Percentiles rank a stretch among this genome's conserved stretches.
These are phyloP conservation scores for Ramalina peruviana DNA, from an alignment of 495 filamentous ascomycete genomes.

Conservation along the genomic window DNA sequence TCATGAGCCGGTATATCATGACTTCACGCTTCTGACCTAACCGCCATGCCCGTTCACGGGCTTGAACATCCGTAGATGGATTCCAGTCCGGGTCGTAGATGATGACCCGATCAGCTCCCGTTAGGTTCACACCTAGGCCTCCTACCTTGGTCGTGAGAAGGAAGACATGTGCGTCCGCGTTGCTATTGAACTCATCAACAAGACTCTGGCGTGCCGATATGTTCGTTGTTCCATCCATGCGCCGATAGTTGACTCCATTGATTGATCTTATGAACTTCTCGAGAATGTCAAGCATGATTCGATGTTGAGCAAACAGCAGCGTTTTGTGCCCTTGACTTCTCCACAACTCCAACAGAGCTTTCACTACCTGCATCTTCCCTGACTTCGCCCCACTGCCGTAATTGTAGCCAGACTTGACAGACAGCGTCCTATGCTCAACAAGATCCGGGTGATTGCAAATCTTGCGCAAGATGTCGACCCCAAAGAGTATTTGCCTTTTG, in stretches of 20 bases:
- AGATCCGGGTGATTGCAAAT: conserved; percentile 96
- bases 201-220: conserved; percentile 70
- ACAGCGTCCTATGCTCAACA: conserved; percentile 46
- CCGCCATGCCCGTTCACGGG: conserved; percentile 91
- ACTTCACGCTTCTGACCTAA: conserved; percentile 90
- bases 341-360: conserved; percentile 73
- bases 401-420: conserved; percentile 42
- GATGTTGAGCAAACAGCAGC: conserved; percentile 76
- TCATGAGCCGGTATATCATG: conserved; percentile 88
- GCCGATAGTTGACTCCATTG: conserved; percentile 57
- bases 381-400: conserved; percentile 67
- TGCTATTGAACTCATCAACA: conserved; percentile 83
- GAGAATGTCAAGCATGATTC: conserved; percentile 87
- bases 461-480: conserved; percentile 84
- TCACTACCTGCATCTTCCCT: conserved; percentile 89
- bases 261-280: conserved; percentile 59
- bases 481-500: conserved; percentile 65
- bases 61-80: conserved; percentile 83
- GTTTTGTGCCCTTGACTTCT: conserved; percentile 80
- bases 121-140: conserved; percentile 84
- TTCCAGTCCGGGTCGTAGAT: conserved; percentile 99
- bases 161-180: conserved; percentile 70
- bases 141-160: conserved; percentile 90
- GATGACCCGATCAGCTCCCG: conserved; percentile 88
- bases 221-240: conserved; percentile 86